These are phyloP conservation scores for Pythium vanterpoolii DNA, from an alignment of 352 stramenopile genomes.

Conservation along the genomic window DNA sequence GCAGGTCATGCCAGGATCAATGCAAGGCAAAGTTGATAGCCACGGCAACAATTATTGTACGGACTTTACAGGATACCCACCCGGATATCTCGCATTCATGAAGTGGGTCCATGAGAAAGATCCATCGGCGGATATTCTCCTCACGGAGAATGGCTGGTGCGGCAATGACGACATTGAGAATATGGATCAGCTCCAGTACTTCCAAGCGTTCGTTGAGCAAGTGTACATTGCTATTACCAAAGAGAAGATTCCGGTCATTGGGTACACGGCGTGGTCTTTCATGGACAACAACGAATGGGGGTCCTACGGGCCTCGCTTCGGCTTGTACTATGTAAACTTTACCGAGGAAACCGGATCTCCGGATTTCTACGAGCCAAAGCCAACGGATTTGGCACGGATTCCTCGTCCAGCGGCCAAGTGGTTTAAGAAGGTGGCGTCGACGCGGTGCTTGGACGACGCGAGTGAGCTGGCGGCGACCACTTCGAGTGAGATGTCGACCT, in stretches of 20 bases:
- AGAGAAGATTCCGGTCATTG: slow-evolving; percentile 70
- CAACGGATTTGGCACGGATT: slow-evolving; percentile 31
- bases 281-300: slow-evolving; percentile 96
- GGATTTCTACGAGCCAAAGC: slow-evolving; percentile 27
- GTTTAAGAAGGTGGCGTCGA: slow-evolving; percentile 37
- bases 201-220: slow-evolving; percentile 40
- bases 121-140: slow-evolving; percentile 51
- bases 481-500: background rate
- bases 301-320: slow-evolving; percentile 58
- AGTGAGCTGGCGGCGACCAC: background rate
- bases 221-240: slow-evolving; percentile 56
- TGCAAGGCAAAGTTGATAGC: background rate
- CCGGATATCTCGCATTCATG: slow-evolving; percentile 50
- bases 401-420: slow-evolving; percentile 46
- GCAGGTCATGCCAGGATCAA: background rate
- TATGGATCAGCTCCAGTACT: slow-evolving; percentile 62
- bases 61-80: slow-evolving; percentile 48
- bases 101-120: slow-evolving; percentile 45
- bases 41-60: slow-evolving; percentile 85
- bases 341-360: slow-evolving; percentile 30
- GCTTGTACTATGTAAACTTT: slow-evolving; percentile 67
- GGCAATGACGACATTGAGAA: slow-evolving; percentile 57
- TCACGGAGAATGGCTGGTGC: slow-evolving; percentile 71
- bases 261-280: slow-evolving; percentile 93
- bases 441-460: background rate